Base-by-base conservation (phyloP, 495 filamentous ascomycete genomes). In the Hyaloscypha hepaticicola region DNA sequence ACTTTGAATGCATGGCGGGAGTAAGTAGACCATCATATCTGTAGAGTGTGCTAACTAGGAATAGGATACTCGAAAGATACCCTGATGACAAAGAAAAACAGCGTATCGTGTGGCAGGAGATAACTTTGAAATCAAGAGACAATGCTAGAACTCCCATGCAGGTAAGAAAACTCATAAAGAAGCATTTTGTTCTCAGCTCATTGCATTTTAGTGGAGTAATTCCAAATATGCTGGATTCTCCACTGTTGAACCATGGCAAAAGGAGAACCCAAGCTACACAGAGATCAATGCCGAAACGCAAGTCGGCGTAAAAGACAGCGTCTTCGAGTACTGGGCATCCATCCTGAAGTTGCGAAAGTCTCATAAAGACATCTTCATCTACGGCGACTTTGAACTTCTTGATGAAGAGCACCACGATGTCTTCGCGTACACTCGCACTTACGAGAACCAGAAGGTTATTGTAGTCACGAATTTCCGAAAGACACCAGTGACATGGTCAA, bases 111-210 rank as follows among this genome's bases (percentile, higher is more conserved):
- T 28, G 25, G 5, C 22, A 58, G 14, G 51, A 69, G 29, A 69
- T 69, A 76, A 68, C 89, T 67, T 74, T 84, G 73, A 64, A 83
- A 65, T 67, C 85, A 74, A 73, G 85, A 11, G 85, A 87, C 66
- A 78, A 86, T 67, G 80, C 82, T n/a, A 73, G 85, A 8, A 74
- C 78, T 26, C 85, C 85, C 2, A 87, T 90, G 79, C 87, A 88
- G 51, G 64, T 66, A 61, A 49, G 51, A 5, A 2, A 16, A 26
- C 5, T 53, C 16, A 3, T 19, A n/a, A 53, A 25, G 50, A 5
- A 25, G 21, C 50, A 19, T 53, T 5, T 25, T 14, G 8, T 12
- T 12, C 25, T 53, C 22, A 11, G 25, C 25, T 53, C 9, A 53
- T 9, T 25, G n/a, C 11, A 27, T 25, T 24, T 25, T 19, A 53